A percentile compares a stretch with the other conserved stretches of the same genome.
Evolutionary conservation across 495 filamentous ascomycete genomes (phyloP).

Genomic region (Geoglossum glabrum): DNA sequence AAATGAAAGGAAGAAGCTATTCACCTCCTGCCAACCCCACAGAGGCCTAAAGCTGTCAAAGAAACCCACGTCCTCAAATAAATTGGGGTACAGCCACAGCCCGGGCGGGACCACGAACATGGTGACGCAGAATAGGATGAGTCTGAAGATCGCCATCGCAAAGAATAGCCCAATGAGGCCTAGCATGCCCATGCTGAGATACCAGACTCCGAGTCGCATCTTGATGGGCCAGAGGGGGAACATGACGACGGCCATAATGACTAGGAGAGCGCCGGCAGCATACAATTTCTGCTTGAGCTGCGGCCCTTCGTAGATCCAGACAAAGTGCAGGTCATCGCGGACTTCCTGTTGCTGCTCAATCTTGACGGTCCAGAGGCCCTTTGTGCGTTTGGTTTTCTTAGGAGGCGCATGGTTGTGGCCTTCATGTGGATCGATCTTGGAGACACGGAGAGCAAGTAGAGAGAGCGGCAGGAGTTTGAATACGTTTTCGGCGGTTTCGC

Average conservation of each 20-base stretch:
- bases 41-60: slow-evolving; percentile 91
- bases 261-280: slow-evolving; percentile 57
- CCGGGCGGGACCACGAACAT: slow-evolving; percentile 71
- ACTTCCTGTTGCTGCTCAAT: slow-evolving; percentile 96
- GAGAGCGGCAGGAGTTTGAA: slow-evolving; percentile 94
- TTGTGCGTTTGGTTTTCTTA: slow-evolving; percentile 76
- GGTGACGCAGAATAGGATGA: slow-evolving; percentile 88
- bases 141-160: slow-evolving; percentile 85
- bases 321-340: slow-evolving; percentile 75
- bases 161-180: slow-evolving; percentile 89
- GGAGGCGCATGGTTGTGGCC: slow-evolving; percentile 51
- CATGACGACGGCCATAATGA: slow-evolving; percentile 73
- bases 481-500: slow-evolving; percentile 66
- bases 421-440: slow-evolving; percentile 53
- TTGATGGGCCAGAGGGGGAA: slow-evolving; percentile 94
- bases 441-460: slow-evolving; percentile 81
- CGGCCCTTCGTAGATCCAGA: slow-evolving; percentile 88
- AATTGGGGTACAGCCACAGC: slow-evolving; percentile 92
- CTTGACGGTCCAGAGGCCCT: slow-evolving; percentile 90
- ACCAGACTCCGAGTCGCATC: slow-evolving; percentile 87
- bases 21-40: slow-evolving; percentile 97
- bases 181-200: slow-evolving; percentile 86
- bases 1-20: slow-evolving; percentile 11
- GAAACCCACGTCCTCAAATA: slow-evolving; percentile 98
- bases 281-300: slow-evolving; percentile 88